A percentile compares a stretch with the other conserved stretches of the same genome.
Evolutionary conservation across 345 rosid species (phyloP).

Genomic region (Eucalyptus victrix): DNA sequence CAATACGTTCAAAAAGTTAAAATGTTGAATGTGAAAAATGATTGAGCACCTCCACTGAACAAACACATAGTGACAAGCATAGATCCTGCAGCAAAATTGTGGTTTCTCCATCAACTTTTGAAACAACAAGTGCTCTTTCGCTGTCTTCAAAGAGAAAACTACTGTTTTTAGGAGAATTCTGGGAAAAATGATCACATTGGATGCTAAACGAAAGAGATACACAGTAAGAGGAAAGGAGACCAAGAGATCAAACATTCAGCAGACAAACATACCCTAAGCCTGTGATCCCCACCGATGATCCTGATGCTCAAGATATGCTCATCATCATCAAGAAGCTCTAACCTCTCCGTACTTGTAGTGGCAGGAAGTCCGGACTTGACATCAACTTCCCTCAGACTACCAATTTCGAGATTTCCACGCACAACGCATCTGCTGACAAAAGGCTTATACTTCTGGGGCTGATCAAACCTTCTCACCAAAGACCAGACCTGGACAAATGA

Average conservation of each 20-base stretch:
- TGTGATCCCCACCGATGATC: slow-evolving; percentile 39
- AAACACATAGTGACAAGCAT: background rate
- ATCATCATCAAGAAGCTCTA: slow-evolving; percentile 32
- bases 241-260: background rate
- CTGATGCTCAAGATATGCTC: slow-evolving; percentile 32
- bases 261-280: slow-evolving; percentile 17
- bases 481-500: slow-evolving; percentile 23
- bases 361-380: slow-evolving; percentile 47
- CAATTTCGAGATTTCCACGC: slow-evolving; percentile 32
- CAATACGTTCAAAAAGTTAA: background rate
- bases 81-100: background rate
- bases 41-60: background rate
- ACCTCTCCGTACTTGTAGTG: slow-evolving; percentile 33
- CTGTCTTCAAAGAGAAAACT: background rate
- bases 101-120: background rate
- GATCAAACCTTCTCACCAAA: slow-evolving; percentile 39
- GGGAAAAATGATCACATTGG: background rate
- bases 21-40: background rate
- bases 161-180: background rate
- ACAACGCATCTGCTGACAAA: slow-evolving; percentile 31
- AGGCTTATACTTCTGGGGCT: slow-evolving; percentile 41
- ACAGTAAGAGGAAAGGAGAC: background rate
- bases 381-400: slow-evolving; percentile 37
- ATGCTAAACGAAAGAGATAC: background rate
- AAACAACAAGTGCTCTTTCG: background rate